Evolutionary conservation across 2,329 filamentous ascomycete species (phyloP).

Genomic region (Daldinia sp.): DNA sequence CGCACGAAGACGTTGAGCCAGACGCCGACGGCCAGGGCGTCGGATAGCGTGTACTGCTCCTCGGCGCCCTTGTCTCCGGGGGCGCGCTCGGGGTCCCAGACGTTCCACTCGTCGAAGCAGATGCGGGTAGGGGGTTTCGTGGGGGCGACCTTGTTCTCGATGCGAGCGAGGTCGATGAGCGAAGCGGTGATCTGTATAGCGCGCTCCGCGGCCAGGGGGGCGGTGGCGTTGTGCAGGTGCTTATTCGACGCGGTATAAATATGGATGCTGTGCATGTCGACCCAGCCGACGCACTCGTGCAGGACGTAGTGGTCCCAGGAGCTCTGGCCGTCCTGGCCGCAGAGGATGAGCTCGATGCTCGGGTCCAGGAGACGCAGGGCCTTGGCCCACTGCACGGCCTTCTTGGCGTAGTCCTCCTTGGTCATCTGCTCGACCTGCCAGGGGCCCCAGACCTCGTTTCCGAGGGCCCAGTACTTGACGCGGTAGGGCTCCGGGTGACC

Average conservation of each 20-base stretch:
- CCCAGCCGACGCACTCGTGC: slow-evolving; percentile 74
- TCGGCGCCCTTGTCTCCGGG: slow-evolving; percentile 79
- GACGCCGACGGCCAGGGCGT: slow-evolving; percentile 78
- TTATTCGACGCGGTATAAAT: slow-evolving; percentile 74
- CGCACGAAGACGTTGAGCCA: slow-evolving; percentile 83
- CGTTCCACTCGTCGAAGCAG: slow-evolving; percentile 89
- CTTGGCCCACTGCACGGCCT: slow-evolving; percentile 78
- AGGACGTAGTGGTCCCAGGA: slow-evolving; percentile 81
- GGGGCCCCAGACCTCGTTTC: slow-evolving; percentile 78
- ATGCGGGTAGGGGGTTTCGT: slow-evolving; percentile 74
- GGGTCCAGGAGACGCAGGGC: slow-evolving; percentile 79
- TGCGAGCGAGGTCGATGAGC: slow-evolving; percentile 78
- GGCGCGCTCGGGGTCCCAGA: slow-evolving; percentile 80
- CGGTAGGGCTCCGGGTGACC: slow-evolving; percentile 82
- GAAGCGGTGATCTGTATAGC: slow-evolving; percentile 77
- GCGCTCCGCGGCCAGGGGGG: slow-evolving; percentile 77
- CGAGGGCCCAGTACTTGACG: slow-evolving; percentile 87
- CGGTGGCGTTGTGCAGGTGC: slow-evolving; percentile 66
- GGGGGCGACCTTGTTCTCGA: slow-evolving; percentile 73
- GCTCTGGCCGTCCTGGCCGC: slow-evolving; percentile 76
- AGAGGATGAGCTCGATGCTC: slow-evolving; percentile 76
- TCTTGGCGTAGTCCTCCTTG: slow-evolving; percentile 76
- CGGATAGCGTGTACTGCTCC: slow-evolving; percentile 79
- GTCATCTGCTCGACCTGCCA: slow-evolving; percentile 77
- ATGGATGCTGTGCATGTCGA: slow-evolving; percentile 86